Evolutionary conservation across 139 green algal species (phyloP).

Genomic region (Gonium pectorale): DNA sequence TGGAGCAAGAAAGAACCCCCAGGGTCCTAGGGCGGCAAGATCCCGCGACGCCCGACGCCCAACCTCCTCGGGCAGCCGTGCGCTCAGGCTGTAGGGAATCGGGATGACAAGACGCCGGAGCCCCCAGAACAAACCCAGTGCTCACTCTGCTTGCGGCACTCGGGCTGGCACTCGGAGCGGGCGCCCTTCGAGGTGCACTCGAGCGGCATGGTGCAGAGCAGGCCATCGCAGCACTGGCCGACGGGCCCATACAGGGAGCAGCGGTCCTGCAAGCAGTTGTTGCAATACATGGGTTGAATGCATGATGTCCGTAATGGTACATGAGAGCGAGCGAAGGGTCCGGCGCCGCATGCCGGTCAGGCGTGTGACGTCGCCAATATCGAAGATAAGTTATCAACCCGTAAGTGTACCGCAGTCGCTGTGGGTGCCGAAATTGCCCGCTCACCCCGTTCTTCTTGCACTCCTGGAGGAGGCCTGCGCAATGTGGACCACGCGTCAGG

Average conservation of each 20-base stretch:
- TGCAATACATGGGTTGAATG: not conserved
- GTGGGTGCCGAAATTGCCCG: too few species aligned
- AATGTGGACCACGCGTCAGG: too few species aligned
- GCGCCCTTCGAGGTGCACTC: conserved; percentile 19
- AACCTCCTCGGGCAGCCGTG: too few species aligned
- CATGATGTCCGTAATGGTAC: not conserved
- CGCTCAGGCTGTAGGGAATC: too few species aligned
- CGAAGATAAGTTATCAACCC: not conserved
- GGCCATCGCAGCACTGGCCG: conserved; percentile 17
- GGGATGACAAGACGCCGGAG: too few species aligned
- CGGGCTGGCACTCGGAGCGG: conserved; percentile 9
- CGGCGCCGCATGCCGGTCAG: not conserved
- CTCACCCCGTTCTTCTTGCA: conserved; percentile 20
- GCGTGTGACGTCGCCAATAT: not conserved
- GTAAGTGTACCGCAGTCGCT: not conserved
- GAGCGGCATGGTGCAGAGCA: conserved; percentile 38
- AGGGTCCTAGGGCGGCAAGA: too few species aligned
- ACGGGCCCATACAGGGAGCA: conserved; percentile 12
- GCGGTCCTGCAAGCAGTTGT: not conserved
- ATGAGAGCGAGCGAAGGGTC: not conserved
- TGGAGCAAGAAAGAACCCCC: too few species aligned
- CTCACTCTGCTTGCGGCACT: conserved; percentile 36
- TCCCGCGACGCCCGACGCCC: too few species aligned
- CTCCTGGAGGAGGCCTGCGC: not conserved
- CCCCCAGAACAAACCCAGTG: too few species aligned